Base-by-base conservation (phyloP, 495 filamentous ascomycete species). In the Trichoderma reesei region DNA sequence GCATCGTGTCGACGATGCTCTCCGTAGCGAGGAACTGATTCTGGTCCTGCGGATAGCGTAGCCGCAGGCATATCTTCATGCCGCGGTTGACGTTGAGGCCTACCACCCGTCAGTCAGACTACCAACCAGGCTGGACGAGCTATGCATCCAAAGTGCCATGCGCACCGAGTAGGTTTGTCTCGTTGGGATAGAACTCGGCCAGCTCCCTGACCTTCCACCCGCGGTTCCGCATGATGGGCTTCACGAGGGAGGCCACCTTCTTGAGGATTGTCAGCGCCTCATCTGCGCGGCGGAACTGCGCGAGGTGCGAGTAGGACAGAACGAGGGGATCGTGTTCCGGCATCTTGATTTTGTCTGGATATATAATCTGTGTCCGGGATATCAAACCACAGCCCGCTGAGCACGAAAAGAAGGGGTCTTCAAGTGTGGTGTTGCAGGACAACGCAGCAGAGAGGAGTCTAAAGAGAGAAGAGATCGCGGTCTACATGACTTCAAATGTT, bases 201-300 rank as follows among this genome's bases (percentile, higher is more conserved):
- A 98, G 83, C 46, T 87, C 84, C 7, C 84, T 83, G 26, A 98
- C 90, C 66, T 75, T 87, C 90, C 92, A 98, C 33, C 79, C 79
- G 51, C 90, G 82, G 61, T 89, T 90, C 66, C 90, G 80, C 93
- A 98, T 98, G 63, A 98, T 89, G 14, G 94, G 94, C 73, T 96
- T 98, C 51, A 98, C 92, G 14, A 96, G 73, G 13, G 91, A 94
- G 18, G 92, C 91, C 31, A 96, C 80, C 73, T 91, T 92, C 66
- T 85, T 88, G 13, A 98, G 80, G 48, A 83, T 84, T n/a, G 85
- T 78, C 13, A 97, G 80, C n/a, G 92, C 94, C 65, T 95, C 90
- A 10, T 86, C 80, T 65, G 89, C 85, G 7, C 88, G 82, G 0
- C 88, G 86, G 3, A 89, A 84, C 42, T 85, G 75, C 65, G 80